A percentile compares a stretch with the other conserved stretches of the same genome.
Evolutionary conservation across 2,329 filamentous ascomycete species (phyloP).

Genomic region (Talaromyces sp.): DNA sequence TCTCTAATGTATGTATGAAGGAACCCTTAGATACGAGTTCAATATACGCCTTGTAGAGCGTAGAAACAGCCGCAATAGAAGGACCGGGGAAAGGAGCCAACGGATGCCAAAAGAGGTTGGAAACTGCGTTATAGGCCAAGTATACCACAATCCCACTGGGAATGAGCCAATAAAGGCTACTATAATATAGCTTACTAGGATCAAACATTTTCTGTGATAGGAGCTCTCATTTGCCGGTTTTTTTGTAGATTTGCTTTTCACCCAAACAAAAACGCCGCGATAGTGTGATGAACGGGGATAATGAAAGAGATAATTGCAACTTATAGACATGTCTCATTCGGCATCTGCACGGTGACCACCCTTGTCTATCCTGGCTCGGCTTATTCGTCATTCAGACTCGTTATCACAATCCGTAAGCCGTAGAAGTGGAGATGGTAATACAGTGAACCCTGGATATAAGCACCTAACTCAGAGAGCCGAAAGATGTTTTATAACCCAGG

Average conservation of each 20-base stretch:
- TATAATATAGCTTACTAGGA: neutral
- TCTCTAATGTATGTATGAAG: slow-evolving; percentile 18
- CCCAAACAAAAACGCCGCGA: neutral
- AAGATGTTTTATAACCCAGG: too few species aligned
- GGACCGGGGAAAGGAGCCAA: slow-evolving; percentile 28
- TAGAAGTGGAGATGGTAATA: neutral
- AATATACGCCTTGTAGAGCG: slow-evolving; percentile 26
- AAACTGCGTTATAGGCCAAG: neutral
- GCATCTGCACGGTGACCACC: neutral
- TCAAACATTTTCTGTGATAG: neutral
- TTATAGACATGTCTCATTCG: neutral
- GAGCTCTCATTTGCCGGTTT: neutral
- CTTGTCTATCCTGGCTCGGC: neutral
- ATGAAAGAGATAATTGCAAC: neutral
- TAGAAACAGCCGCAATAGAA: slow-evolving; percentile 25
- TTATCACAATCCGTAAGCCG: neutral
- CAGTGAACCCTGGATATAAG: too few species aligned
- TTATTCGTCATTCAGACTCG: neutral
- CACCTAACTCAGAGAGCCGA: too few species aligned
- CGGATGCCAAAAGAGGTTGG: slow-evolving; percentile 21
- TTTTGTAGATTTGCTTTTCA: neutral
- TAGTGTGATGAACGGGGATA: neutral
- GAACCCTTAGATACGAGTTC: slow-evolving; percentile 23
- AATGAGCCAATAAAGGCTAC: neutral
- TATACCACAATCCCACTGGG: neutral